phyloP scores from a whole-genome alignment of 225 moss, liverwort and hornwort species.

The Climacium dendroides region DNA sequence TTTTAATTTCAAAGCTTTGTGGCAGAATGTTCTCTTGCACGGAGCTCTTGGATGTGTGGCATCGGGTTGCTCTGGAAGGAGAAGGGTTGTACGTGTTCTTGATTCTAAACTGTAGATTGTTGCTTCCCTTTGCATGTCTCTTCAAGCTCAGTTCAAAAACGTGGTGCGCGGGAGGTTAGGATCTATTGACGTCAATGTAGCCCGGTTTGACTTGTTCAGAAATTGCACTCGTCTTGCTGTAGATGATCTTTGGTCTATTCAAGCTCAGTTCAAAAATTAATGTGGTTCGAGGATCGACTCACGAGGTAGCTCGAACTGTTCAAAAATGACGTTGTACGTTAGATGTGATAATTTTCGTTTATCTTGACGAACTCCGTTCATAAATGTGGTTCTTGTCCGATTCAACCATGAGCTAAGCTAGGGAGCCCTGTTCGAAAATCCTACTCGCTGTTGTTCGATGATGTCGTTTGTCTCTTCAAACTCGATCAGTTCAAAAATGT shows the following conservation, averaged over 20 bases:
- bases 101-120: neutral
- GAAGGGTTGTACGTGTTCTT: neutral
- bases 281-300: neutral
- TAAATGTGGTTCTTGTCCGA: neutral
- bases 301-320: neutral
- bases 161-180: neutral
- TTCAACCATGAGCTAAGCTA: neutral
- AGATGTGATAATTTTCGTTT: neutral
- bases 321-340: too few species aligned
- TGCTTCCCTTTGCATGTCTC: neutral
- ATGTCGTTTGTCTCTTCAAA: neutral
- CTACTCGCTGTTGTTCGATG: neutral
- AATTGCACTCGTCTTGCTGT: neutral
- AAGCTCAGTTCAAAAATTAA: neutral
- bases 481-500: neutral
- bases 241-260: neutral
- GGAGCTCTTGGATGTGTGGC: neutral
- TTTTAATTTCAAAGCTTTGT: neutral
- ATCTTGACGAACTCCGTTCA: neutral
- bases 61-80: neutral
- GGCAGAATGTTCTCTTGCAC: neutral
- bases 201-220: too few species aligned
- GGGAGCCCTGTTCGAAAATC: neutral
- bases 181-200: neutral
- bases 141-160: neutral